Evolutionary conservation across 306 rosid genomes (phyloP).

Genomic region (Begonia fuchsioides): DNA sequence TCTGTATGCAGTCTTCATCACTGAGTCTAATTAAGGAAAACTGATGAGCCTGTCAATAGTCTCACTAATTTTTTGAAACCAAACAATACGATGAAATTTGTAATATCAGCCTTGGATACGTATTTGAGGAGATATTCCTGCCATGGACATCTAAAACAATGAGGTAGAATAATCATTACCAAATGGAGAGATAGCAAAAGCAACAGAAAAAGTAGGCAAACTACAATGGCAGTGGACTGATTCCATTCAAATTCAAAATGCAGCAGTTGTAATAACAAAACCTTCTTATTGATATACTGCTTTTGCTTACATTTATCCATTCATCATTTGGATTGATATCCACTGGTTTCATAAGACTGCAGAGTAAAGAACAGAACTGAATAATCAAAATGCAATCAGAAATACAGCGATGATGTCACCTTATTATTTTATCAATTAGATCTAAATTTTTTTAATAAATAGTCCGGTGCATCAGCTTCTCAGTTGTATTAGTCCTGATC

Average conservation of each 20-base stretch:
- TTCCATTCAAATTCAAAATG: too few species aligned
- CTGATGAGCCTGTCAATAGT: constrained; percentile 1
- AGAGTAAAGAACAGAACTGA: constrained; percentile 15
- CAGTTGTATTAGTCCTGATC: too few species aligned
- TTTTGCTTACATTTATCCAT: constrained; percentile 72
- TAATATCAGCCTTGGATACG: constrained; percentile 48
- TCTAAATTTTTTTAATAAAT: too few species aligned
- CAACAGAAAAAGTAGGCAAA: constrained; percentile 11
- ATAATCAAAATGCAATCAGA: background rate
- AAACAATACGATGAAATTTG: background rate
- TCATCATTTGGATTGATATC: constrained; percentile 90
- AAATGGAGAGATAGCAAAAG: background rate
- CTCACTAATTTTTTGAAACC: background rate
- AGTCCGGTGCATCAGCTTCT: too few species aligned
- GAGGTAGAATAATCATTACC: constrained; percentile 10
- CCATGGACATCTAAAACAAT: constrained; percentile 83
- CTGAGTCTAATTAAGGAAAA: constrained; percentile 44
- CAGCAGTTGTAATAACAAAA: too few species aligned
- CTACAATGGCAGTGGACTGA: too few species aligned
- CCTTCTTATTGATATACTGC: too few species aligned
- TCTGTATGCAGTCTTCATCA: constrained; percentile 85
- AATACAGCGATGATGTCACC: too few species aligned
- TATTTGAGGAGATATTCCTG: constrained; percentile 83
- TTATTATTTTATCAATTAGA: too few species aligned
- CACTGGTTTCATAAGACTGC: constrained; percentile 92